A percentile compares a stretch with the other conserved stretches of the same genome.
phyloP scores from a whole-genome alignment of 2,329 filamentous ascomycete genomes.

The Geosmithia morbida region DNA sequence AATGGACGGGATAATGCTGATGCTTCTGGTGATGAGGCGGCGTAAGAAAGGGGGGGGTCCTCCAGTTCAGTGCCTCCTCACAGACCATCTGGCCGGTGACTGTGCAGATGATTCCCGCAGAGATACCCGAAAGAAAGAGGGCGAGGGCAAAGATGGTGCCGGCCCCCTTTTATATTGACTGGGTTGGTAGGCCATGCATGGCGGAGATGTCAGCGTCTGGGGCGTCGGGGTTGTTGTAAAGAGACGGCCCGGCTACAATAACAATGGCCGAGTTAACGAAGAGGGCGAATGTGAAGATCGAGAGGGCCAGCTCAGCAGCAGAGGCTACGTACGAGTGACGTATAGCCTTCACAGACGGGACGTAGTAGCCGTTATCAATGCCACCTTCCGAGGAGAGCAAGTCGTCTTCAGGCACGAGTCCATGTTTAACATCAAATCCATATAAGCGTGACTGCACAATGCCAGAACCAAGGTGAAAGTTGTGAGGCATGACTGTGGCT shows the following conservation, averaged over 20 bases:
- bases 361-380: too few species aligned
- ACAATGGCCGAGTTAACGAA: constrained; percentile 77
- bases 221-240: constrained; percentile 32
- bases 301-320: constrained; percentile 53
- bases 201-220: too few species aligned
- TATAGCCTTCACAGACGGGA: constrained; percentile 60
- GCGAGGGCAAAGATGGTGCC: constrained; percentile 77
- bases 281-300: constrained; percentile 69
- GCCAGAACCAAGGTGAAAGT: constrained; percentile 53
- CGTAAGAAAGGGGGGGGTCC: constrained; percentile 43
- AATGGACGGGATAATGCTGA: constrained; percentile 71
- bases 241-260: constrained; percentile 65
- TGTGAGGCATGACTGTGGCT: constrained; percentile 62
- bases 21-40: constrained; percentile 59
- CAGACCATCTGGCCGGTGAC: constrained; percentile 81
- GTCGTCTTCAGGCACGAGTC: too few species aligned
- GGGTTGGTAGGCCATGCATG: constrained; percentile 60
- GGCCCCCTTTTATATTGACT: constrained; percentile 56
- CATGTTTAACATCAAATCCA: too few species aligned
- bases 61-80: constrained; percentile 16
- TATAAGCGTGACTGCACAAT: constrained; percentile 51
- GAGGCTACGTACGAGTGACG: constrained; percentile 60
- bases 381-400: too few species aligned
- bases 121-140: constrained; percentile 64
- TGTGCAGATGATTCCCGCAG: constrained; percentile 76